Conservation (phyloP, 2,329 filamentous ascomycete genomes). For the Aspergillus melleus region DNA sequence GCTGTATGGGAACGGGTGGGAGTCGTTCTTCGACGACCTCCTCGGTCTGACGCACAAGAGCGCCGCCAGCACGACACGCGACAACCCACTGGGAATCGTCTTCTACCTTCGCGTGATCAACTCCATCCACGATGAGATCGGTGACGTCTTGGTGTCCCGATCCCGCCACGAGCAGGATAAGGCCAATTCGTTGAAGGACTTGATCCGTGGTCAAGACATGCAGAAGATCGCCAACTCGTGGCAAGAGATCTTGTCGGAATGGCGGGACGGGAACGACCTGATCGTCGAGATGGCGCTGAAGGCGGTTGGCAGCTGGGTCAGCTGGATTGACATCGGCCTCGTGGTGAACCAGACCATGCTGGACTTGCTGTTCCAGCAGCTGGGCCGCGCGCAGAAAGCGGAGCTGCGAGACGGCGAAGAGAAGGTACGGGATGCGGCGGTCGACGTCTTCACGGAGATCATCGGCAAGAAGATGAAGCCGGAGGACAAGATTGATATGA, state of each 20-base stretch:
- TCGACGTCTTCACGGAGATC: slow-evolving; percentile 94
- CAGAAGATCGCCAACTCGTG: slow-evolving; percentile 84
- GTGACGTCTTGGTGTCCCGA: slow-evolving; percentile 81
- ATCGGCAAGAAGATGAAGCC: slow-evolving; percentile 98
- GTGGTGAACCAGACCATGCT: slow-evolving; percentile 90
- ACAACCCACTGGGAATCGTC: slow-evolving; percentile 74
- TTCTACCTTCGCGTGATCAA: slow-evolving; percentile 86
- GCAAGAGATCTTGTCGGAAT: slow-evolving; percentile 84
- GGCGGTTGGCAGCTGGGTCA: slow-evolving; percentile 95
- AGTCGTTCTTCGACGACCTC: slow-evolving; percentile 88
- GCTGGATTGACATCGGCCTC: slow-evolving; percentile 96
- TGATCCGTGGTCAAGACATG: slow-evolving; percentile 82
- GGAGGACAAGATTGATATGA: slow-evolving; percentile 89
- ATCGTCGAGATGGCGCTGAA: slow-evolving; percentile 86
- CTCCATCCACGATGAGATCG: slow-evolving; percentile 95
- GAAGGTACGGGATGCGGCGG: slow-evolving; percentile 82
- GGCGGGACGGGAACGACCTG: slow-evolving; percentile 66
- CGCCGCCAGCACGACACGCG: slow-evolving; percentile 56
- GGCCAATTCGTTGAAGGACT: slow-evolving; percentile 87
- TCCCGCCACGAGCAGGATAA: slow-evolving; percentile 77
- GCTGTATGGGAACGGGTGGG: slow-evolving; percentile 83
- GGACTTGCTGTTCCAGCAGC: slow-evolving; percentile 78
- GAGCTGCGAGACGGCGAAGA: slow-evolving; percentile 69
- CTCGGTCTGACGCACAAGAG: slow-evolving; percentile 68
- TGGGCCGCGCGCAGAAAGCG: slow-evolving; percentile 69